Base-by-base conservation (phyloP, 176 grass and related monocot genomes). In the Aechmea fasciata region DNA sequence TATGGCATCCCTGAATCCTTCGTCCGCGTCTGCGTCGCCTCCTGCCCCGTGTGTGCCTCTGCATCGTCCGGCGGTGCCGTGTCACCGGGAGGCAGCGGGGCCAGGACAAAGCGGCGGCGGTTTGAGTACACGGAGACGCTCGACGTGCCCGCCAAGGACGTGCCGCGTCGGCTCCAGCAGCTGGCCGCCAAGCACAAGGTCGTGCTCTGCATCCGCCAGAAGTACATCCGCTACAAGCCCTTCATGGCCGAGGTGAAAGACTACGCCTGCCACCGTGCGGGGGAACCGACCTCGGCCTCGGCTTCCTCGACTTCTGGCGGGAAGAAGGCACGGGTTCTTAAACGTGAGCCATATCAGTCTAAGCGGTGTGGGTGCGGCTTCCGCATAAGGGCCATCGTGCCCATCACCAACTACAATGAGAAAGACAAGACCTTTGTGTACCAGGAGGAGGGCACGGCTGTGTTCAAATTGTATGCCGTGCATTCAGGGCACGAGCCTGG, bases 211-310 rank as follows among this genome's bases (percentile, higher is more conserved):
- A 99, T 99, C 66, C 85, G 95, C 65, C 95, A 99, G 63, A 99
- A 99, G 70, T 99, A 99, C 67, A 99, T 99, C 75, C 81, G 95
- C 82, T 90, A 94, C 77, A 99, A 99, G 78, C 95, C 95, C 0
- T 94, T 99, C 77, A 91, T 94, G 87, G 95, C 95, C 7, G 95
- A 99, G 67, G 95, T 99, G 63, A 99, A 99, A 75, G 95, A 99
- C 83, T 99, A 99, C 76, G 95, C 95, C 0, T 99, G 95, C 71
- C 90, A 99, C 20, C 86, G 95, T 57, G 95, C 95, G 52, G 95
- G 95, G 62, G 82, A 85, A 75, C 95, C 95, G 3, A 86, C 83
- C 11, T 84, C 90, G 52, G 85, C 68, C 29, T 61, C 86, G 19
- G 74, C 82, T 53, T 63, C 79, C 13, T 77, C 41, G 66, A 68